Evolutionary conservation across 805 yeast species (phyloP), one percentile per base, ranked within the genome.

Genomic region (Ogataea dorogensis): DNA sequence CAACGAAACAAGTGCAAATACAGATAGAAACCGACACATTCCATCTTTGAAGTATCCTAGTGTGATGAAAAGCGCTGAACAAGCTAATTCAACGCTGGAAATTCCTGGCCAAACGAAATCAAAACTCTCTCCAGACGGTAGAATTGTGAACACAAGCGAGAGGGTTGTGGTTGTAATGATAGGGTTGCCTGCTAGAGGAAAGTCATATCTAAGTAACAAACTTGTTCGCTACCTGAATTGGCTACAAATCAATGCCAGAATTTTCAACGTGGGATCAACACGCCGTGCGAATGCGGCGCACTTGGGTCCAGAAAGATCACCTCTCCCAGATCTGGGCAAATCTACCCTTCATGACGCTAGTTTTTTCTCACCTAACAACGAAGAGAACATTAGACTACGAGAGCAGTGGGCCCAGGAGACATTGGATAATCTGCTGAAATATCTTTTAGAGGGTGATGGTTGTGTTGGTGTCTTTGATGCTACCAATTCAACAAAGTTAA

Each of bases 401-500:
- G 97, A 91, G 53, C 75, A 83, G 58, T 93, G 98, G 98, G 98
- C 98, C 0, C 80, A 83, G 78, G 95, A 91, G 46, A 91, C 98
- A 0, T 65, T 91, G 39, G 91, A 87, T 42, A 84, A 82, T 51
- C 63, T 91, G 37, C 65, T 91, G 22, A 91, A 89, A 49, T 89
- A 86, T 61, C 73, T 93, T 4, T 58, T 88, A 31, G 71, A 76
- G 10, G 94, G 87, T 0, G 77, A 80, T 20, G 98, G 98, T 2
- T 79, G 89, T 5, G 96, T 91, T 7, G 98, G 97, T 2, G 86
- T 91, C 7, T 83, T 84, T 57, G 94, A 84, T 61, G 93, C 93
- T 1, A 84, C 94, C 1, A 84, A 84, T 54, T 77, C 86, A 3
- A 84, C 89, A 2, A 79, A 71, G 44, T 56, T 58, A n/a, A 68